phyloP scores from a whole-genome alignment of 805 yeast genomes.

The Metschnikowia borealis region DNA sequence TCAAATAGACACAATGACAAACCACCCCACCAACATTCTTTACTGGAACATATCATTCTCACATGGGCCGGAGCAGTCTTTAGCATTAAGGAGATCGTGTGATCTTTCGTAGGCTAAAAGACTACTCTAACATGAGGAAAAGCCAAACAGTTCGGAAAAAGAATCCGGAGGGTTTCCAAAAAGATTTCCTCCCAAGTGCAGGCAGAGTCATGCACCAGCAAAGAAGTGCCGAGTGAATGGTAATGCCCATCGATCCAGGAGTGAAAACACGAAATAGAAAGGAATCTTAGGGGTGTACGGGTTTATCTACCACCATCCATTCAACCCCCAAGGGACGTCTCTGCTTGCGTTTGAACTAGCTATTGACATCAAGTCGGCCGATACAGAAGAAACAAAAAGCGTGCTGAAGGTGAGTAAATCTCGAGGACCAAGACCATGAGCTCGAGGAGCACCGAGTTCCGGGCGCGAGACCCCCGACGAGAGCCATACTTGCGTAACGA shows the following conservation, averaged over 20 bases:
- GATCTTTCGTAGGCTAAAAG: not conserved
- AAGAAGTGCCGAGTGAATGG: not conserved
- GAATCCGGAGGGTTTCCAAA: too few relatives aligned
- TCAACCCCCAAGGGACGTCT: slow-evolving; percentile 3
- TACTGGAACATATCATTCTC: slow-evolving; percentile 4
- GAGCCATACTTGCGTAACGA: slow-evolving; percentile 11
- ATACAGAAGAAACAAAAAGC: not conserved
- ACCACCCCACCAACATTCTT: not conserved
- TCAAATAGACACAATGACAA: slow-evolving; percentile 1
- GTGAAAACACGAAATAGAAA: not conserved
- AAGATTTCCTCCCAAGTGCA: too few relatives aligned
- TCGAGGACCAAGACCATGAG: not conserved
- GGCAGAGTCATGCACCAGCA: not conserved
- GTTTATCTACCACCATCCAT: not conserved
- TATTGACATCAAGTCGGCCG: slow-evolving; percentile 2
- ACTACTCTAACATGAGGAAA: not conserved
- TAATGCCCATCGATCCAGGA: not conserved
- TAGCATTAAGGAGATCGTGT: not conserved
- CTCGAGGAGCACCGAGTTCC: not conserved
- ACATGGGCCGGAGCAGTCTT: slow-evolving; percentile 12
- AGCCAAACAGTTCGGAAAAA: not conserved
- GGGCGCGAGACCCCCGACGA: not conserved
- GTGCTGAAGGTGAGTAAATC: not conserved
- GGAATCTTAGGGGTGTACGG: slow-evolving; percentile 16
- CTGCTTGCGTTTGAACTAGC: slow-evolving; percentile 1